Base-by-base conservation (phyloP, 495 filamentous ascomycete species). In the Aspergillus funiculosus region DNA sequence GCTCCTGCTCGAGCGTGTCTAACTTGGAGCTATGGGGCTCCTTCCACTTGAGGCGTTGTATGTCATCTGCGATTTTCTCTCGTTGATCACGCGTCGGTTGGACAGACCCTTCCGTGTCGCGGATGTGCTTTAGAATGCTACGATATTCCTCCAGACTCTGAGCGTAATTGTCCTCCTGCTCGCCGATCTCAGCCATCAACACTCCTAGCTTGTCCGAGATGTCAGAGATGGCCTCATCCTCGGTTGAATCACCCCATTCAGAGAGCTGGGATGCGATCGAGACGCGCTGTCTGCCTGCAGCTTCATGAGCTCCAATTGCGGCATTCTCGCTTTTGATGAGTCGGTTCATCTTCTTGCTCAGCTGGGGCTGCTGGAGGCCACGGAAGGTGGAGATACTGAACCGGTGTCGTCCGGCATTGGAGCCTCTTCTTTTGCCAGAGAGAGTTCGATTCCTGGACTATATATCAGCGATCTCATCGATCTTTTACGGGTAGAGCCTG, bases 191-290 rank as follows among this genome's bases (percentile, higher is more conserved):
- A 0, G 83, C 81, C 39, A 98, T 70, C 57, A 98, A 69, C 24
- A 97, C 92, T 22, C 87, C 94, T 30, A 98, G 68, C 69, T 97
- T 97, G 70, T 97, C 94, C 46, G 83, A 83, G 44, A 98, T 76
- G 61, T 96, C 91, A 6, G 80, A 86, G 54, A 98, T 68, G 27
- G 82, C 81, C 35, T 92, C 89, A 60, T 98, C 92, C 3, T 75
- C 73, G 2, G 89, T 92, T 30, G 82, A 76, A 62, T 95, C 89
- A 40, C 92, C 94, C 94, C 94, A 97, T 44, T 95, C 92, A 4
- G 86, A 90, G n/a, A 98, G 78, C 68, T 96, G 89, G 2, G 80
- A 78, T 6, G 90, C 91, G 55, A 95, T 85, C 11, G 82, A 79
- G 27, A 86, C 66, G 44, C 88, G 86, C 65, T 92, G 88, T 36